Base-by-base conservation (phyloP, 257 asterid genomes). In the Salvia hispanica region DNA sequence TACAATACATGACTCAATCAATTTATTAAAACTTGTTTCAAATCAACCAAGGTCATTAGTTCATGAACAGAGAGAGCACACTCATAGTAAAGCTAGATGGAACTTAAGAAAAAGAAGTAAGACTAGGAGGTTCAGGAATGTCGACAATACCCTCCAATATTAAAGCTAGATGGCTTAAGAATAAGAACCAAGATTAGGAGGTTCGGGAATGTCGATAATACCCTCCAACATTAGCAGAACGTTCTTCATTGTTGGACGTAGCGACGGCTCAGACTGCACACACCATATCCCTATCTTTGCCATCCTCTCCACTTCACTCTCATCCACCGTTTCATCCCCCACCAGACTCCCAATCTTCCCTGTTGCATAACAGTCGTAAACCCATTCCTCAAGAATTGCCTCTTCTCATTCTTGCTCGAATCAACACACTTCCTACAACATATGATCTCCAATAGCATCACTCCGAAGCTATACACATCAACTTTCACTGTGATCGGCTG, bases 111-210 rank as follows among this genome's bases (percentile, higher is more conserved):
- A 6, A 80, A 6, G 85, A 85, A 62, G 88, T n/a, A n/a, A n/a
- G 85, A 68, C 70, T 70, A 7, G 86, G 91, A 18, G 91, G 91
- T 56, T 77, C 54, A 6, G 88, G 86, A 28, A 82, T 75, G 4
- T 82, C 90, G 2, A 84, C 81, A 40, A 81, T 80, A 21, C 90
- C 94, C 56, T 84, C 94, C n/a, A 86, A 69, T 87, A 86, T 84
- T 3, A 74, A 25, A 5, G 37, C 58, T 6, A 25, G 82, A 6
- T 25, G 31, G 31, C 82, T 82, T 0, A 78, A 61, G 42, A 83
- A 80, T 4, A 80, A 6, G 85, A 85, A 62, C n/a, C n/a, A n/a
- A 86, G 85, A 68, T 72, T 70, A 7, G 86, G 91, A 18, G 91
- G 91, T 56, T 77, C 54, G 7, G 88, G 86, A 28, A 82, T 75